A percentile compares a stretch with the other conserved stretches of the same genome.
phyloP scores from a whole-genome alignment of 441 rosid genomes.

The Monsonia emarginata region DNA sequence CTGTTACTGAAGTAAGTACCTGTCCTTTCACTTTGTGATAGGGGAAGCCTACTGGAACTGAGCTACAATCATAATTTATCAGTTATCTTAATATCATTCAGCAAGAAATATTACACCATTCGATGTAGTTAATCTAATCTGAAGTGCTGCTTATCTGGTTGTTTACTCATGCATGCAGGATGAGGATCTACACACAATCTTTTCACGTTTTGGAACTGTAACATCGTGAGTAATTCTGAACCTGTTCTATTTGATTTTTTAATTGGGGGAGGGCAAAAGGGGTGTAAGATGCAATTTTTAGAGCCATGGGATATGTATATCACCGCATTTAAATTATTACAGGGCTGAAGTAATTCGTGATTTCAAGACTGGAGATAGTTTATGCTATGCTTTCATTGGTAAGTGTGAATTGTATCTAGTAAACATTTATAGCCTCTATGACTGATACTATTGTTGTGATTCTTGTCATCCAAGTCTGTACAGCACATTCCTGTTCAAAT shows the following conservation, averaged over 20 bases:
- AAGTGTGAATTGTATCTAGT: conserved; percentile 18
- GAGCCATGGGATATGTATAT: conserved; percentile 8
- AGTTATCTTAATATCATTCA: neutral
- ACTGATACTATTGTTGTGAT: neutral
- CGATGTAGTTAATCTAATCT: neutral
- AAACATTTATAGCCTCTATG: no score
- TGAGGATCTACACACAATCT: conserved; percentile 90
- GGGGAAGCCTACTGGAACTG: neutral
- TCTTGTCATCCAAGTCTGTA: neutral
- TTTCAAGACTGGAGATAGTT: conserved; percentile 90
- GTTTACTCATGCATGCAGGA: conserved; percentile 49
- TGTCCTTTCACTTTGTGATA: conserved; percentile 11
- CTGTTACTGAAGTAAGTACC: conserved; percentile 79
- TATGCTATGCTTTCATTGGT: conserved; percentile 94
- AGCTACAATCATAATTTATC: neutral
- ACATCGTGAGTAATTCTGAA: conserved; percentile 44
- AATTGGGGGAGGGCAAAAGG: neutral
- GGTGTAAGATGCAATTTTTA: neutral
- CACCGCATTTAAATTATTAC: conserved; percentile 19
- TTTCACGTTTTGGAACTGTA: conserved; percentile 92
- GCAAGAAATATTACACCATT: neutral
- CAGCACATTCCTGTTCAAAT: neutral
- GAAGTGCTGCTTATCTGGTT: conserved; percentile 6
- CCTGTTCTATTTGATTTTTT: conserved; percentile 1
- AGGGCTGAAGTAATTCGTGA: conserved; percentile 95